phyloP scores from a whole-genome alignment of 805 yeast species.

The Pichia cephalocereana region DNA sequence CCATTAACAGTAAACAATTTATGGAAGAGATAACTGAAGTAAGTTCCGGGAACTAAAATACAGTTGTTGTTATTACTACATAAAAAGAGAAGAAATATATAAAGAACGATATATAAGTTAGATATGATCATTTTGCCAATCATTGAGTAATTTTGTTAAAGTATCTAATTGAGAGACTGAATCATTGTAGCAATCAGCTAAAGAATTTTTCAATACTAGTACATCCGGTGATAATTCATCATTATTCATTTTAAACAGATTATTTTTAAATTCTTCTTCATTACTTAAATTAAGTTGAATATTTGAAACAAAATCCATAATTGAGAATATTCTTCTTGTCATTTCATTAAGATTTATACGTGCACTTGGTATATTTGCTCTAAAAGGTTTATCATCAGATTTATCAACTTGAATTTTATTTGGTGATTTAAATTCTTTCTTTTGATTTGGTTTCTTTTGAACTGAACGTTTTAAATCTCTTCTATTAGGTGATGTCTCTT shows the following conservation, averaged over 20 bases:
- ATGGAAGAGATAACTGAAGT: conserved; percentile 20
- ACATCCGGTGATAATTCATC: conserved; percentile 27
- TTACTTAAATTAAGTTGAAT: conserved; percentile 75
- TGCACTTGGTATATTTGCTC: conserved; percentile 75
- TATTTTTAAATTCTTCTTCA: conserved; percentile 52
- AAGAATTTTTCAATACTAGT: conserved; percentile 24
- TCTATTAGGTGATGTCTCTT: neutral
- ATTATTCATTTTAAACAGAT: conserved; percentile 16
- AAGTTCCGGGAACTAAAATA: no score
- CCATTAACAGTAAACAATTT: conserved; percentile 38
- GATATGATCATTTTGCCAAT: conserved; percentile 69
- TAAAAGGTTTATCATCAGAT: conserved; percentile 56
- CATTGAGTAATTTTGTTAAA: conserved; percentile 58
- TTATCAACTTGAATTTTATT: neutral
- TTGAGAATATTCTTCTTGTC: conserved; percentile 82
- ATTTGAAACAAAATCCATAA: conserved; percentile 81
- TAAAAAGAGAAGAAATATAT: neutral
- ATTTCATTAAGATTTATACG: conserved; percentile 72
- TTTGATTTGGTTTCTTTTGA: conserved; percentile 9
- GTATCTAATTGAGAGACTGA: conserved; percentile 61
- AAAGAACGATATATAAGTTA: conserved; percentile 6
- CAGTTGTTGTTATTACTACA: no score
- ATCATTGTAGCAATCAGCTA: conserved; percentile 45
- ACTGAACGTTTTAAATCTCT: neutral
- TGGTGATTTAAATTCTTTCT: conserved; percentile 23